Percentiles rank a stretch among this genome's conserved stretches.
Conservation (phyloP, 306 rosid genomes). For the Acacia crassicarpa region DNA sequence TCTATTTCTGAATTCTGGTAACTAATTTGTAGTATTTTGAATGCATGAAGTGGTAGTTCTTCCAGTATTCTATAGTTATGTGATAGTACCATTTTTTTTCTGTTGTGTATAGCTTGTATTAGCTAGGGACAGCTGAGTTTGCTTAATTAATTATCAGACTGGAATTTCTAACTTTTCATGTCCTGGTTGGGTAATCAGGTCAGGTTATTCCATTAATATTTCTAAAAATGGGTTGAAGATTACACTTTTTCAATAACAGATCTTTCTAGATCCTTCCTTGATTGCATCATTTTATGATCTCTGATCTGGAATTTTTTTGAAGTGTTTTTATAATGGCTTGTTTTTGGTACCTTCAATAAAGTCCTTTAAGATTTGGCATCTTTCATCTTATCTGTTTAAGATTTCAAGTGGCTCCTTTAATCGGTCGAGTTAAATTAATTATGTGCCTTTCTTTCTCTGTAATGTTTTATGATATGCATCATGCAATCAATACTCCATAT, state of each 20-base stretch:
- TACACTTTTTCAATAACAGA: neutral
- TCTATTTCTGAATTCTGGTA: neutral
- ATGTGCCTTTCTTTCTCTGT: neutral
- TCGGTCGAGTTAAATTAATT: neutral
- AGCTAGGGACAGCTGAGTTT: neutral
- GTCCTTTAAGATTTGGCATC: no score
- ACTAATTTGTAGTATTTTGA: neutral
- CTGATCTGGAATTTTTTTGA: neutral
- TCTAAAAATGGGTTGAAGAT: neutral
- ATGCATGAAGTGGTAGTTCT: neutral
- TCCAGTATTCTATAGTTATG: neutral
- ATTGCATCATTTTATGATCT: neutral
- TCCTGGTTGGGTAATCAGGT: neutral
- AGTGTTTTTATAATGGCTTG: neutral
- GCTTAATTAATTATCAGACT: neutral
- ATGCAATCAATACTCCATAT: neutral
- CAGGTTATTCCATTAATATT: neutral
- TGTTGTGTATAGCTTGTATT: neutral
- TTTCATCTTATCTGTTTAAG: neutral
- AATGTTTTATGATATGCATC: neutral
- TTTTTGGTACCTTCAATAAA: neutral
- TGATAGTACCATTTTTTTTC: neutral
- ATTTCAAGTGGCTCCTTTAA: neutral
- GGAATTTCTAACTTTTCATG: neutral
- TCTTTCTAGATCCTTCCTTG: neutral